Evolutionary conservation across 2,329 filamentous ascomycete genomes (phyloP), one percentile per base, ranked within the genome.

Genomic region (Ceratocystis smalleyi): DNA sequence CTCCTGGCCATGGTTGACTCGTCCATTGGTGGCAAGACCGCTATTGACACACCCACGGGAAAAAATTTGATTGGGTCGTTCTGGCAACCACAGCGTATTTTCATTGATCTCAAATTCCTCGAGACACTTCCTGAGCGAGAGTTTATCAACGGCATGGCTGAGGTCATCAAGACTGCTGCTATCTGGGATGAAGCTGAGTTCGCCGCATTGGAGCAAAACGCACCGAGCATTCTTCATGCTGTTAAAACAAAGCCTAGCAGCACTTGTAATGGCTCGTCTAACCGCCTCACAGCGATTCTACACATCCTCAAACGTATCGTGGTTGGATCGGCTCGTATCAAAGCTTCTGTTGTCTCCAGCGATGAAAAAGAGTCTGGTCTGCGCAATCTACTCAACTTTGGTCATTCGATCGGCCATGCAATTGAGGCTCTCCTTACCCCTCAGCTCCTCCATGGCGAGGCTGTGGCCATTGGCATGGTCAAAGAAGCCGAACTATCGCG

Each of bases 131-230:
- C 92, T 0, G 85, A 87, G 68, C 82, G 94, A 69, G 92, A 99
- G 75, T 92, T 99, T 72, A 91, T 96, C 75, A 99, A 99, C 73
- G 94, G 94, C 67, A 96, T 99, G 92, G 94, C 92, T 30, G 94
- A 99, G 77, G 92, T 99, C 35, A 82, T 96, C 73, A 96, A 96
- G 82, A 99, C 94, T 2, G 94, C 94, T 2, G 94, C 94, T 63
- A 97, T 99, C 70, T 96, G 92, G 83, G 84, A 95, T 71, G 90
- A 95, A 74, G 76, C 80, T 8, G 92, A 96, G 71, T 99, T 99
- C 72, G 81, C 86, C 54, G 77, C 87, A 12, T 79, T 99, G 19
- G 94, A 99, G 73, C 80, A 87, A 69, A 89, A 94, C 70, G 91
- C 91, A 1, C 77, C 86, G 45, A 76, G 80, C 4, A 91, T 99